These are phyloP conservation scores for Iodosphaeria phyllophila DNA, from an alignment of 2,329 filamentous ascomycete species.

Conservation along the genomic window DNA sequence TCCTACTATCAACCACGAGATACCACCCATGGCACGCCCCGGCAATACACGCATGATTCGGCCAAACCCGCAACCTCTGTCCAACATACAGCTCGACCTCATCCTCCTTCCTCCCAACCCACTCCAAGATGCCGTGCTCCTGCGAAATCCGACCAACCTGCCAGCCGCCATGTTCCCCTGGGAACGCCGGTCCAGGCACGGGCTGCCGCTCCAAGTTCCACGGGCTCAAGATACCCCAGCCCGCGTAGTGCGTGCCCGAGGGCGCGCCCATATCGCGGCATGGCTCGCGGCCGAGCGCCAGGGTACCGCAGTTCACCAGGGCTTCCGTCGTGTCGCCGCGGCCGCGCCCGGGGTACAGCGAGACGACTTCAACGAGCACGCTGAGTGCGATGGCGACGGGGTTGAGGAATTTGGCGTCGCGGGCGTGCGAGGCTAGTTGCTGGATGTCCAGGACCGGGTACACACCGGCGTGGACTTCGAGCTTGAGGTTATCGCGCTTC, in stretches of 20 bases:
- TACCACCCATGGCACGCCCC: slow-evolving; percentile 56
- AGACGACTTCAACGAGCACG: slow-evolving; percentile 53
- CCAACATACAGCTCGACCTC: slow-evolving; percentile 38
- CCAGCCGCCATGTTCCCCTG: slow-evolving; percentile 31
- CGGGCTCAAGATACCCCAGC: slow-evolving; percentile 50
- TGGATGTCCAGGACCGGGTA: slow-evolving; percentile 64
- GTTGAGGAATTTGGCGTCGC: slow-evolving; percentile 20
- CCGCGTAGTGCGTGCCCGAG: slow-evolving; percentile 33
- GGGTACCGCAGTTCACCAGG: slow-evolving; percentile 46
- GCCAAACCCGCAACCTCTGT: slow-evolving; percentile 52
- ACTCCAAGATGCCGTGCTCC: slow-evolving; percentile 58
- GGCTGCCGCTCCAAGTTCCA: slow-evolving; percentile 26
- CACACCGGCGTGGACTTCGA: slow-evolving; percentile 61
- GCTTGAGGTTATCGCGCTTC: slow-evolving; percentile 19
- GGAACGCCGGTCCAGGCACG: slow-evolving; percentile 21
- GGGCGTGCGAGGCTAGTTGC: slow-evolving; percentile 54
- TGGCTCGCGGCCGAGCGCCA: slow-evolving; percentile 56
- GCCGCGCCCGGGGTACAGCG: slow-evolving; percentile 43
- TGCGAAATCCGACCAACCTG: slow-evolving; percentile 55
- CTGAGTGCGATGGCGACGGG: slow-evolving; percentile 43
- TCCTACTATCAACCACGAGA: slow-evolving; percentile 48
- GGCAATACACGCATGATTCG: slow-evolving; percentile 67
- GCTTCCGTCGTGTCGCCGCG: slow-evolving; percentile 32
- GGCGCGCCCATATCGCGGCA: slow-evolving; percentile 30
- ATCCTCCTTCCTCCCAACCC: slow-evolving; percentile 26